phyloP scores from a whole-genome alignment of 441 rosid genomes.

The Populus hybrid region DNA sequence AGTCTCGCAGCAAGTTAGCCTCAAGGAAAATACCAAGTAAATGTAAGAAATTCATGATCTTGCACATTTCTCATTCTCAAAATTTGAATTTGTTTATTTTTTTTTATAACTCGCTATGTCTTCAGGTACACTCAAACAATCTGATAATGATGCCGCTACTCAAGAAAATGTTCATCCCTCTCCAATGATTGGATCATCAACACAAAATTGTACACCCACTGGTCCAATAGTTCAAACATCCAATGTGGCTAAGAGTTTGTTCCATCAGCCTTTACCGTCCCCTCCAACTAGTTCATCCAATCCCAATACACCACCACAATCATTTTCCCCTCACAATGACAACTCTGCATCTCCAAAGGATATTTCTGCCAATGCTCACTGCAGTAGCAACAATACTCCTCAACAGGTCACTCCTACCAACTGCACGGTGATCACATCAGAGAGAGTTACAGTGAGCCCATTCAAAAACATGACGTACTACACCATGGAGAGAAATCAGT shows the following conservation, averaged over 20 bases:
- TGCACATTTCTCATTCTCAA: neutral
- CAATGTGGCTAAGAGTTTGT: constrained; percentile 63
- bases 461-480: constrained; percentile 55
- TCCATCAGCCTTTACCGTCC: constrained; percentile 38
- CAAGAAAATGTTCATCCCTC: constrained; percentile 27
- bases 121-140: constrained; percentile 26
- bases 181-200: constrained; percentile 24
- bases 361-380: constrained; percentile 27
- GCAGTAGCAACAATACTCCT: constrained; percentile 38
- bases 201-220: constrained; percentile 16
- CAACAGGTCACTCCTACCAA: constrained; percentile 54
- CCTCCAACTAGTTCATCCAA: constrained; percentile 44
- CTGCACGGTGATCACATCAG: constrained; percentile 66
- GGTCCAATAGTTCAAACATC: constrained; percentile 36
- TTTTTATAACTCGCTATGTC: neutral
- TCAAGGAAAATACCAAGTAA: constrained; percentile 24
- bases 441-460: constrained; percentile 71
- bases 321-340: constrained; percentile 37
- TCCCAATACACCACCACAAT: constrained; percentile 66
- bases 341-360: constrained; percentile 37
- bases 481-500: constrained; percentile 60
- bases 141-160: constrained; percentile 18
- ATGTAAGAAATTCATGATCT: constrained; percentile 33
- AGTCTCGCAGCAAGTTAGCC: constrained; percentile 36
- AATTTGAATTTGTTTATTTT: neutral